Evolutionary conservation across 176 grass and related monocot genomes (phyloP), one percentile per base, ranked within the genome.

Genomic region (Bromus sterilis): DNA sequence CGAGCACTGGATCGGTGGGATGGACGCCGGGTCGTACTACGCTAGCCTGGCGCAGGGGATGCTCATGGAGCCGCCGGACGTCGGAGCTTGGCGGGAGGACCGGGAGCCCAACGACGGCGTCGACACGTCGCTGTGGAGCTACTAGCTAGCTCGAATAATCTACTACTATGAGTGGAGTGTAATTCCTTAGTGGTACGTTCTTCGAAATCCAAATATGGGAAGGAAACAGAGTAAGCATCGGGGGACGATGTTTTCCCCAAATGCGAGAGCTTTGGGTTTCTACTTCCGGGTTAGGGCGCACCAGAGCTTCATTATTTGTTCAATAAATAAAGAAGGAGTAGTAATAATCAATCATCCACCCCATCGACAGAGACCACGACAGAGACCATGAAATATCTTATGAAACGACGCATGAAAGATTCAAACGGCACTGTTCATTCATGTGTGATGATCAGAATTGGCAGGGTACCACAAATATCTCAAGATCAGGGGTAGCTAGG

Each of bases 11-110:
- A 57, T 88, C 11, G 72, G 63, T 12, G 86, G 66, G 49, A 92
- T 86, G 90, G 34, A 80, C 62, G 76, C 56, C 43, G 82, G 51
- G 34, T 35, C 76, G 60, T 96, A 95, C 78, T 95, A 95, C 66
- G 71, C 85, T 42, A 90, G 41, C 82, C 42, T 93, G 63, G 82
- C 86, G 10, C 75, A 92, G 85, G 90, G 66, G 16, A 25, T 96
- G 80, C 80, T 93, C 77, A 20, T 89, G 70, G 86, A 89, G 10
- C 78, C 84, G 21, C 81, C 87, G 44, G 4, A 10, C 11, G 65
- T 24, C 14, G 77, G 66, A 43, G 56, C 43, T 5, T 71, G 66
- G 13, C 43, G 57, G 37, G 82, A 86, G 11, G 16, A 51, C 48
- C 48, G 48, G 16, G 48, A 51, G 21, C 48, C 18, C 48, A 18